Evolutionary conservation across 2,329 filamentous ascomycete genomes (phyloP), one percentile per base, ranked within the genome.

Genomic region (Claviceps sp.): DNA sequence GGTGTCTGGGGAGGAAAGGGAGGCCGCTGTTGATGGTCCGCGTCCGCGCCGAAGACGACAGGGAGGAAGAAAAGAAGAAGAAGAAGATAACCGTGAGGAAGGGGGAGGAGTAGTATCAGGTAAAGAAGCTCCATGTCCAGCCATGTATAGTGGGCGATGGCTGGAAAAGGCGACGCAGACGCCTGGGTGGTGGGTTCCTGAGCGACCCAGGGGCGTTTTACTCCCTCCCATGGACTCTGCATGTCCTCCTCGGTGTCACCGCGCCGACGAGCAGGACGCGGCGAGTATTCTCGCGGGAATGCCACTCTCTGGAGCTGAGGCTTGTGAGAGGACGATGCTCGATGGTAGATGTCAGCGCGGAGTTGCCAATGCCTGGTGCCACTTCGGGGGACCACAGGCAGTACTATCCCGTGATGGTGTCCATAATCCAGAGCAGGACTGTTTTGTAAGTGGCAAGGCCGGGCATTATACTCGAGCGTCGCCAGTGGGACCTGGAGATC

Each of bases 91-190:
- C 30, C 30, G 18, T 6, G 41, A 11, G 13, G 5, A 40, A 40
- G 14, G n/a, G 1, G 37, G n/a, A 2, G 2, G 2, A 14, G 37
- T 3, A 40, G 37, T 3, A 40, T 16, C 20, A 44, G 20, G 3
- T 6, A 9, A 7, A 26, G 22, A 20, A 30, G 3, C 37, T 26
- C 4, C 26, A 14, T 16, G 6, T 22, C 8, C 8, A 4, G 7
- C 26, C 2, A 9, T 26, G 20, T 24, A 26, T 7, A 2, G 3
- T 16, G 48, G 18, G 16, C 38, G 8, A 22, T 13, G 26, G 6
- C 7, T 40, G 43, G 41, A 53, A 11, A 50, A 47, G 37, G 48
- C 36, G 3, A 53, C 51, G n/a, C 51, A 53, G 24, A 53, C 51
- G 16, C 42, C 51, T 3, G 24, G 1, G 3, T 45, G 34, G 20